Evolutionary conservation across 2,329 filamentous ascomycete genomes (phyloP).

Genomic region (Fusarium robinianum): DNA sequence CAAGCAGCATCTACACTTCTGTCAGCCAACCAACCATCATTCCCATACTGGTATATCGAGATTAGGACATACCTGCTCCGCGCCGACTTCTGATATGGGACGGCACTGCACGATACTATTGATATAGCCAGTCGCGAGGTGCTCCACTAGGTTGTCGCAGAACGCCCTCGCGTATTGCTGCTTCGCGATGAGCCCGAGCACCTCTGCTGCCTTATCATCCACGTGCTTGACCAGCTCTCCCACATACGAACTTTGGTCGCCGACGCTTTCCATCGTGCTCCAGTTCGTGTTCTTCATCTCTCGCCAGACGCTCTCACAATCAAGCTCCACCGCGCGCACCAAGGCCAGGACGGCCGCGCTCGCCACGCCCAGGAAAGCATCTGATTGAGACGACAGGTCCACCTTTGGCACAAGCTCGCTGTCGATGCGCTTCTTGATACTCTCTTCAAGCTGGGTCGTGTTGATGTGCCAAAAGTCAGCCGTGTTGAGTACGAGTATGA

Average conservation of each 20-base stretch:
- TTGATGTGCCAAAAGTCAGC: constrained; percentile 97
- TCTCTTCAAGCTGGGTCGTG: constrained; percentile 90
- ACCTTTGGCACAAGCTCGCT: constrained; percentile 74
- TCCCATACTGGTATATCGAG: too few relatives aligned
- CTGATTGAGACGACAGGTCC: constrained; percentile 89
- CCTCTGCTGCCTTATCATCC: constrained; percentile 72
- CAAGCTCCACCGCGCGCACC: constrained; percentile 80
- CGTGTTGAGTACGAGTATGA: constrained; percentile 88
- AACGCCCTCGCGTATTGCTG: constrained; percentile 94
- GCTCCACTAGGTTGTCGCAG: constrained; percentile 93
- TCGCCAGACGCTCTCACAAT: constrained; percentile 85
- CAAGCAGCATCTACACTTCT: constrained; percentile 77
- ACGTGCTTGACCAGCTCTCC: constrained; percentile 76
- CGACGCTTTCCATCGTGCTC: constrained; percentile 90
- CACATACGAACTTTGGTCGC: constrained; percentile 92
- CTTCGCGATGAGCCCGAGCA: constrained; percentile 79
- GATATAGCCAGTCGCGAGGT: constrained; percentile 78
- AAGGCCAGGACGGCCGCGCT: constrained; percentile 83
- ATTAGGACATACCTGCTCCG: constrained; percentile 71
- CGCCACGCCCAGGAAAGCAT: constrained; percentile 93
- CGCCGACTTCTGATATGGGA: constrained; percentile 90
- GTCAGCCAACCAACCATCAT: constrained; percentile 29
- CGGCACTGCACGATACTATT: constrained; percentile 84
- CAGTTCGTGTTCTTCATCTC: constrained; percentile 98
- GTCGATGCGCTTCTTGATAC: constrained; percentile 89